Conservation (phyloP, 371 early-diverging fungal species). For the Encephalitozoon romaleae region DNA sequence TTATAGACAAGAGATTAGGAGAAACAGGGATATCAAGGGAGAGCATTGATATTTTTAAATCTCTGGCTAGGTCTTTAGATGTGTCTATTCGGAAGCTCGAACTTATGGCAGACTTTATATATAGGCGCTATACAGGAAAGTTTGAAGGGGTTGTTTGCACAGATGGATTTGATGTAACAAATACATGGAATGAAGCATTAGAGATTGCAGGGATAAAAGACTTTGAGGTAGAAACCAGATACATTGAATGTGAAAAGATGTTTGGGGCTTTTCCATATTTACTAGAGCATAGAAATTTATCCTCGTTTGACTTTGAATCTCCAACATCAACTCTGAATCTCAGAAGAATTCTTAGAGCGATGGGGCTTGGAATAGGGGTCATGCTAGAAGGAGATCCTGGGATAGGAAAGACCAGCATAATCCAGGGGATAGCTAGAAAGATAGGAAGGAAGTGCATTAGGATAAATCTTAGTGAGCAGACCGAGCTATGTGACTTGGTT, state of each 20-base stretch:
- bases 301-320: constrained; percentile 31
- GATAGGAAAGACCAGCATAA: constrained; percentile 89
- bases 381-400: constrained; percentile 91
- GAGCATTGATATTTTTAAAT: background rate
- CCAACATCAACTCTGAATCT: constrained; percentile 65
- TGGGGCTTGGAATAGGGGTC: constrained; percentile 72
- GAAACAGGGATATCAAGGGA: background rate
- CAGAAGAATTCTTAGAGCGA: constrained; percentile 78
- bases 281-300: background rate
- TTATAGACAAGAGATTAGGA: background rate
- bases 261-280: constrained; percentile 12
- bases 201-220: background rate
- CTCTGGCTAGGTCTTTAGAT: background rate
- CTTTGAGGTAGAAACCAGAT: background rate
- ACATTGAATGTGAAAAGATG: background rate
- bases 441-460: constrained; percentile 75
- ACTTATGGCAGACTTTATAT: constrained; percentile 5
- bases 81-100: background rate
- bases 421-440: constrained; percentile 72
- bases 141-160: background rate
- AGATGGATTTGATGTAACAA: background rate
- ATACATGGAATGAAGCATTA: background rate
- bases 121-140: background rate
- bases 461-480: constrained; percentile 95
- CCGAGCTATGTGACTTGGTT: constrained; percentile 94